phyloP scores from a whole-genome alignment of 1,139 yeast species.

The Diutina siamensis region DNA sequence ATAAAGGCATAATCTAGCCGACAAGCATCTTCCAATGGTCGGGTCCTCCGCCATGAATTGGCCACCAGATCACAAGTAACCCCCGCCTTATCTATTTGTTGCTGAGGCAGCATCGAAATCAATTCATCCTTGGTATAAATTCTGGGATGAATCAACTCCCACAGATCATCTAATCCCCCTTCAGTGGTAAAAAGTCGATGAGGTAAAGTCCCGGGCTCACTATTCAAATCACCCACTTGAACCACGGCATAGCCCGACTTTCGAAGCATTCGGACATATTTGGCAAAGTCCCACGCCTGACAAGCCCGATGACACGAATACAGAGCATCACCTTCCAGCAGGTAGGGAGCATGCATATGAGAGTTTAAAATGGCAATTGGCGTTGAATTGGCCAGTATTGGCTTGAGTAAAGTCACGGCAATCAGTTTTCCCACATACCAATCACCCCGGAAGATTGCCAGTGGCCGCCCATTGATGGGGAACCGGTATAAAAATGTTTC shows the following conservation, averaged over 20 bases:
- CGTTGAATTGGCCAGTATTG: conserved; percentile 30
- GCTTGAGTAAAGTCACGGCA: conserved; percentile 59
- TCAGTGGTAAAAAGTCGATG: conserved; percentile 60
- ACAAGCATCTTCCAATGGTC: conserved; percentile 66
- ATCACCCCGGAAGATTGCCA: conserved; percentile 90
- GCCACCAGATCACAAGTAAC: conserved; percentile 81
- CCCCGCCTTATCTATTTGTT: conserved; percentile 66
- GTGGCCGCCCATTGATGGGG: conserved; percentile 88
- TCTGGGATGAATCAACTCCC: conserved; percentile 52
- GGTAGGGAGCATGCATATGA: conserved; percentile 97
- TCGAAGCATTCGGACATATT: conserved; percentile 47
- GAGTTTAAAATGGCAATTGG: conserved; percentile 77
- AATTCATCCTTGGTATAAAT: conserved; percentile 24
- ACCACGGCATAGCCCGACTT: conserved; percentile 76
- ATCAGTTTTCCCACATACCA: conserved; percentile 95
- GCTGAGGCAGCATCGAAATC: conserved; percentile 43
- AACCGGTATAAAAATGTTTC: conserved; percentile 71
- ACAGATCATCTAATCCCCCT: conserved; percentile 68
- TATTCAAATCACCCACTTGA: conserved; percentile 88
- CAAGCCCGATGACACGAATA: conserved; percentile 84
- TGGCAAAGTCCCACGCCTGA: conserved; percentile 93
- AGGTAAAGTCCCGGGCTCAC: conserved; percentile 78
- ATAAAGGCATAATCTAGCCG: conserved; percentile 83
- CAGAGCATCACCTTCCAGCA: conserved; percentile 70
- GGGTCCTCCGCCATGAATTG: conserved; percentile 71